Conservation (phyloP, 345 rosid genomes). For the Populus euphratica region DNA sequence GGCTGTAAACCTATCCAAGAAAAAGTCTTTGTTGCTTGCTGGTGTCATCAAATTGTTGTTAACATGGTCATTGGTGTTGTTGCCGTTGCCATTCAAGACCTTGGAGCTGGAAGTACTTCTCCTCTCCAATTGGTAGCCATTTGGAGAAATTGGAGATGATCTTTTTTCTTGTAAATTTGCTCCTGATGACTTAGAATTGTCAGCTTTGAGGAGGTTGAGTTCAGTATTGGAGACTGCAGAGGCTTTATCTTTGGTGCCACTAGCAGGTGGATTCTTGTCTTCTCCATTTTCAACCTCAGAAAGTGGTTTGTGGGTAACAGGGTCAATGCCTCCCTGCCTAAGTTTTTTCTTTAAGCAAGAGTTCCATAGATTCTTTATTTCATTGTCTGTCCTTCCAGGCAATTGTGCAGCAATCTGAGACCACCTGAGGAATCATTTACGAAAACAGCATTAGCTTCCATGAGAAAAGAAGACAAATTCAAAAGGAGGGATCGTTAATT, state of each 20-base stretch:
- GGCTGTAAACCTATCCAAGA: slow-evolving; percentile 32
- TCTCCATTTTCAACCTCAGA: slow-evolving; percentile 49
- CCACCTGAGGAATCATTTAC: slow-evolving; percentile 20
- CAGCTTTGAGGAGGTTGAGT: slow-evolving; percentile 24
- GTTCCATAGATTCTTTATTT: slow-evolving; percentile 36
- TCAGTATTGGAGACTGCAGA: slow-evolving; percentile 24
- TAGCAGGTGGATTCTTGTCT: slow-evolving; percentile 37
- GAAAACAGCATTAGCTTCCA: not conserved
- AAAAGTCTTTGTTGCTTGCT: slow-evolving; percentile 28
- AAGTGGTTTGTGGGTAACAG: slow-evolving; percentile 32
- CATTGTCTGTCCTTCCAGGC: slow-evolving; percentile 37
- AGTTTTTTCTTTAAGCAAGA: slow-evolving; percentile 37
- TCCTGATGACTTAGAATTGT: slow-evolving; percentile 1
- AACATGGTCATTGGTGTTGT: not conserved
- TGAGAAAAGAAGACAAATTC: too few relatives aligned
- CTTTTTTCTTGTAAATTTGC: slow-evolving; percentile 15
- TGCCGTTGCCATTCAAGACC: slow-evolving; percentile 25
- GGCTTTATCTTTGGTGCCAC: slow-evolving; percentile 13
- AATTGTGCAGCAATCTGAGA: slow-evolving; percentile 38
- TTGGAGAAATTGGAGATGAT: slow-evolving; percentile 23
- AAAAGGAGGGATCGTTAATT: not conserved
- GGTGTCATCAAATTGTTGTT: slow-evolving; percentile 21
- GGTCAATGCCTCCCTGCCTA: slow-evolving; percentile 34
- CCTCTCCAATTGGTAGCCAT: slow-evolving; percentile 33
- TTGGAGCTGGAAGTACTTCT: slow-evolving; percentile 44